Conservation (phyloP, 495 filamentous ascomycete species). For the Aspergillus avenaceus region DNA sequence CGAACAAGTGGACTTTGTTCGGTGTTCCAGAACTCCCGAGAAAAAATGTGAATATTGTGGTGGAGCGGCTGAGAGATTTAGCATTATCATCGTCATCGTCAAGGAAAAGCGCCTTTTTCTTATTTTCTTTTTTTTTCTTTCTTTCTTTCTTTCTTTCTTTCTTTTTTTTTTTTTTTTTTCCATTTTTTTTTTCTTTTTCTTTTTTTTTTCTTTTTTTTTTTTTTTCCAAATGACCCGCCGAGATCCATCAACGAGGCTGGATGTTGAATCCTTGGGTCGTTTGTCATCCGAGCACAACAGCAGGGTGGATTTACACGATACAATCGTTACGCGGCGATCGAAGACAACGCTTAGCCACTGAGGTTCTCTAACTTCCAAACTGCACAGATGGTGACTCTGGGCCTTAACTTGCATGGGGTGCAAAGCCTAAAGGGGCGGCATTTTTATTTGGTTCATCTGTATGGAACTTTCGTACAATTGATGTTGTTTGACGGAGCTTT, state of each 20-base stretch:
- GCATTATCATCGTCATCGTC: conserved; percentile 1
- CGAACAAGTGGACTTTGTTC: neutral
- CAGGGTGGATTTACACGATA: conserved; percentile 5
- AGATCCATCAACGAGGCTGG: conserved; percentile 5
- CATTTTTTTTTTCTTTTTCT: too few relatives aligned
- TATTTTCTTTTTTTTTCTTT: too few relatives aligned
- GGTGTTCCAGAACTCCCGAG: conserved; percentile 14
- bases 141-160: too few relatives aligned
- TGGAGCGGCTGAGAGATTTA: conserved; percentile 10
- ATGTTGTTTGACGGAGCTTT: neutral
- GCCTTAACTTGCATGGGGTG: neutral
- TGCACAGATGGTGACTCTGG: neutral
- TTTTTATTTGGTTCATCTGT: neutral
- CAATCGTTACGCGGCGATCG: conserved; percentile 7
- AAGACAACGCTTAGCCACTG: neutral
- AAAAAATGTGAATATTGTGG: neutral
- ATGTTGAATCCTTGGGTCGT: conserved; percentile 12
- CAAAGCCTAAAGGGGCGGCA: conserved; percentile 1
- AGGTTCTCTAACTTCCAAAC: neutral
- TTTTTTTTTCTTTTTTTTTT: too few relatives aligned
- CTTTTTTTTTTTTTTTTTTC: too few relatives aligned
- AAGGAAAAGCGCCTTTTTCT: too few relatives aligned
- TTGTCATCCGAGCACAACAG: conserved; percentile 11
- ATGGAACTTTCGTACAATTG: neutral
- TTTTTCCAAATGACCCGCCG: neutral